Evolutionary conservation across 2,329 filamentous ascomycete species (phyloP).

Genomic region (Calonectria henricotiae): DNA sequence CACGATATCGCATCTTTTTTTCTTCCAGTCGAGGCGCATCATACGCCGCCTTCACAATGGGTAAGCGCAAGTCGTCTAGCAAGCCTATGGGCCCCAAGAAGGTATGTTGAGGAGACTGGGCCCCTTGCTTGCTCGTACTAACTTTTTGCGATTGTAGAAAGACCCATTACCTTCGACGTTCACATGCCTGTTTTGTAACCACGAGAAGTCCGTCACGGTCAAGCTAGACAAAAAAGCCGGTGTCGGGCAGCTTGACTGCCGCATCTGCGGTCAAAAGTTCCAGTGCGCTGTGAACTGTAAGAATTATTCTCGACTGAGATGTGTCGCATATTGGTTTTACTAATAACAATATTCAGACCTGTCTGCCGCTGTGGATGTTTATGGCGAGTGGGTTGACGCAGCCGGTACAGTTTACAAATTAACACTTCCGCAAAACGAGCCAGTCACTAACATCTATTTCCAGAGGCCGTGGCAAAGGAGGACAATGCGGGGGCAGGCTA

Average conservation of each 20-base stretch:
- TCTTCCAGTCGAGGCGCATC: slow-evolving; percentile 41
- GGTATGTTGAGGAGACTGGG: slow-evolving; percentile 65
- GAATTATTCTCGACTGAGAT: slow-evolving; percentile 49
- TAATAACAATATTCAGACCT: slow-evolving; percentile 73
- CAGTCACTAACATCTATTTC: slow-evolving; percentile 39
- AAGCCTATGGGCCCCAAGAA: slow-evolving; percentile 88
- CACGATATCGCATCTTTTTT: slow-evolving; percentile 47
- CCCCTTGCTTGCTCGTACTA: slow-evolving; percentile 39
- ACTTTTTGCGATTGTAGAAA: slow-evolving; percentile 64
- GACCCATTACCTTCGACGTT: slow-evolving; percentile 88
- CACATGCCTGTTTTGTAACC: slow-evolving; percentile 98
- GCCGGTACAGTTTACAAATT: slow-evolving; percentile 65
- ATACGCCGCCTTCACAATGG: slow-evolving; percentile 68
- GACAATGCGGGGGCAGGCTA: slow-evolving; percentile 55
- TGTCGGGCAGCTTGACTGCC: slow-evolving; percentile 89
- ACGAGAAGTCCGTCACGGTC: slow-evolving; percentile 92
- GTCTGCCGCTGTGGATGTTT: slow-evolving; percentile 93
- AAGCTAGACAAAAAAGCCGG: slow-evolving; percentile 95
- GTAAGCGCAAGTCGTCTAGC: slow-evolving; percentile 94
- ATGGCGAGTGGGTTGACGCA: slow-evolving; percentile 98
- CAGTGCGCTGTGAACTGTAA: slow-evolving; percentile 94
- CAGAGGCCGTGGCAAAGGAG: slow-evolving; percentile 70
- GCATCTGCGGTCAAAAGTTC: slow-evolving; percentile 93
- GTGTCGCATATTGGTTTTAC: slow-evolving; percentile 43
- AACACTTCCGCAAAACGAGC: slow-evolving; percentile 13